phyloP scores from a whole-genome alignment of 2,329 filamentous ascomycete species.

The Penicillium oxalicum region DNA sequence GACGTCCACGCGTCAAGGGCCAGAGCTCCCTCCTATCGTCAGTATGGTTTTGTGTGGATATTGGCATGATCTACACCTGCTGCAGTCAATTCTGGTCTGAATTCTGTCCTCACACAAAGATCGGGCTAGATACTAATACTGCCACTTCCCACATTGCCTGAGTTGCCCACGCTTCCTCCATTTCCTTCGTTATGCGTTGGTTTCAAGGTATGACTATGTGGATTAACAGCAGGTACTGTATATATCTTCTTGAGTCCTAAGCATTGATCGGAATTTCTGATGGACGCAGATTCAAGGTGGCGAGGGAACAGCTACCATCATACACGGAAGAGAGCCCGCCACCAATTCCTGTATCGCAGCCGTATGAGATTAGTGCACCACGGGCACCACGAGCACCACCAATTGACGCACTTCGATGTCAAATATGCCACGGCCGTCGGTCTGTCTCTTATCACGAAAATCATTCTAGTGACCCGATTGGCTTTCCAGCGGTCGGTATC shows the following conservation, averaged over 20 bases:
- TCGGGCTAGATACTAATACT: too few species aligned
- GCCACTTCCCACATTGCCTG: too few species aligned
- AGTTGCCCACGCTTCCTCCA: not conserved
- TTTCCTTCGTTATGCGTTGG: not conserved
- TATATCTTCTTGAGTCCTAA: not conserved
- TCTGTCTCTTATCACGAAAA: slow-evolving; percentile 1
- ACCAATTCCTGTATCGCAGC: not conserved
- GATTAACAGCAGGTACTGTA: not conserved
- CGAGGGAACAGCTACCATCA: not conserved
- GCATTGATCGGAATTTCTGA: not conserved
- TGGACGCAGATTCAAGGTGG: not conserved
- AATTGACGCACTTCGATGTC: not conserved
- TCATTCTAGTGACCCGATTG: not conserved
- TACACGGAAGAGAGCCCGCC: not conserved
- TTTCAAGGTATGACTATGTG: not conserved
- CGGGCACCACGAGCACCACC: not conserved
- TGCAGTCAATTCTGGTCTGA: too few species aligned
- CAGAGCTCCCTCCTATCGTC: too few species aligned
- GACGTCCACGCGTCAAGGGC: too few species aligned
- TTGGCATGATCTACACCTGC: too few species aligned
- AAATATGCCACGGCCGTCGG: not conserved
- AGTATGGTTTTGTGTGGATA: too few species aligned
- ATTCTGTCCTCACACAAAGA: too few species aligned
- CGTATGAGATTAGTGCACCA: not conserved
- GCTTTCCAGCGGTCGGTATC: not conserved